Percentiles rank a stretch among this genome's conserved stretches.
Conservation (phyloP, 176 grass and related monocot genomes). For the Avena eriantha region DNA sequence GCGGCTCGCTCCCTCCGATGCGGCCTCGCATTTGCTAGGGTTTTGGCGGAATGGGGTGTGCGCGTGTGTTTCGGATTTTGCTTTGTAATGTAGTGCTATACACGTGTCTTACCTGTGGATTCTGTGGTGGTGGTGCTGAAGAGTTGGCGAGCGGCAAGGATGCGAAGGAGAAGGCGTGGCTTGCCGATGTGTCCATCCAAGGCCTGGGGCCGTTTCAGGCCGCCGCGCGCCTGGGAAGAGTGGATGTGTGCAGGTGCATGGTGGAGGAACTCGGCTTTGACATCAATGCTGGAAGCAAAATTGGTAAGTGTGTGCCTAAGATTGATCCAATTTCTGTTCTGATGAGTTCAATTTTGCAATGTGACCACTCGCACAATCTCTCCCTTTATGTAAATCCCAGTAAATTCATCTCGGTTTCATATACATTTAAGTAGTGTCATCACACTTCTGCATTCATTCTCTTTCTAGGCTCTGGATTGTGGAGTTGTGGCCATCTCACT, state of each 20-base stretch:
- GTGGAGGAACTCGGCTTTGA: conserved; percentile 51
- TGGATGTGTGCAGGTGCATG: conserved; percentile 39
- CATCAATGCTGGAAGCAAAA: conserved; percentile 18
- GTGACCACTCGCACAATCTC: background rate
- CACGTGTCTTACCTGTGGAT: background rate
- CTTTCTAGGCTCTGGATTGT: background rate
- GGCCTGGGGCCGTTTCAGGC: conserved; percentile 36
- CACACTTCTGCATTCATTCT: background rate
- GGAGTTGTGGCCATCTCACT: background rate
- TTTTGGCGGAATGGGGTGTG: conserved; percentile 22
- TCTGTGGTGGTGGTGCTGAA: conserved; percentile 13
- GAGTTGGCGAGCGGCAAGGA: conserved; percentile 44
- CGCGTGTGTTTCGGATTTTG: background rate
- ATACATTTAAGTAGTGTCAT: background rate
- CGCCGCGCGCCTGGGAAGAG: conserved; percentile 35
- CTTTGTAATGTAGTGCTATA: background rate
- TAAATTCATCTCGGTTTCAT: background rate
- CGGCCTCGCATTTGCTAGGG: conserved; percentile 14
- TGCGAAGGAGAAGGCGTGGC: conserved; percentile 36
- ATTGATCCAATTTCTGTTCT: background rate
- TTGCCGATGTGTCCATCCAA: conserved; percentile 12
- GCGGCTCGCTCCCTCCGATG: background rate
- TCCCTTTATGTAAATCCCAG: background rate
- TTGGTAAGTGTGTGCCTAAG: conserved; percentile 30
- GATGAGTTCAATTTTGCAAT: background rate